phyloP scores from a whole-genome alignment of 192 early-diverging fungal species.

The Phlyctochytrium planicorne region DNA sequence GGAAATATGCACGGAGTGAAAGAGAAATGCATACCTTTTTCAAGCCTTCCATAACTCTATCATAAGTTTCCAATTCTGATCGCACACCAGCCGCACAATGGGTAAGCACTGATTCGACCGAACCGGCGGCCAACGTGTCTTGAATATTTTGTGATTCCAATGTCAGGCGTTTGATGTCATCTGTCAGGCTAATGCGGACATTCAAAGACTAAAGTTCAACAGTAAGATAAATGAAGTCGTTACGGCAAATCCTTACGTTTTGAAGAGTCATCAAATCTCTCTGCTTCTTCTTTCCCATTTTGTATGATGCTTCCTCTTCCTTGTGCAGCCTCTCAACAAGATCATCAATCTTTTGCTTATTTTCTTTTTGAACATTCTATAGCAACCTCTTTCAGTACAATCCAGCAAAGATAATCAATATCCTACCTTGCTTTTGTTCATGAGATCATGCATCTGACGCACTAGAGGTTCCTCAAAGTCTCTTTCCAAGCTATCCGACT shows the following conservation, averaged over 20 bases:
- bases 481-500: constrained; percentile 43
- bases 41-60: constrained; percentile 50
- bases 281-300: constrained; percentile 50
- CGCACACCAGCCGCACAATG: constrained; percentile 35
- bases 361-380: constrained; percentile 35
- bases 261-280: constrained; percentile 45
- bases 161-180: constrained; percentile 57
- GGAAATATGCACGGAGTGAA: not conserved
- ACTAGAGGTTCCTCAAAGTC: constrained; percentile 49
- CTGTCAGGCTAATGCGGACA: constrained; percentile 41
- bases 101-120: constrained; percentile 39
- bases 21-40: constrained; percentile 41
- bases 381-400: too few species aligned
- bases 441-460: constrained; percentile 34
- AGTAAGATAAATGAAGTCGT: constrained; percentile 1
- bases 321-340: constrained; percentile 38
- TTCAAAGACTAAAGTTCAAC: constrained; percentile 39
- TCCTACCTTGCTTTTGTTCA: constrained; percentile 19
- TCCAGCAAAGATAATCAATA: too few species aligned
- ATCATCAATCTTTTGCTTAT: constrained; percentile 41
- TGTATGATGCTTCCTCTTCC: constrained; percentile 49
- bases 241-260: constrained; percentile 27
- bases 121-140: constrained; percentile 42
- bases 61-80: constrained; percentile 49
- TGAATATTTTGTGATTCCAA: constrained; percentile 39